Base-by-base conservation (phyloP, 2,329 filamentous ascomycete species). In the Fusarium luffae region DNA sequence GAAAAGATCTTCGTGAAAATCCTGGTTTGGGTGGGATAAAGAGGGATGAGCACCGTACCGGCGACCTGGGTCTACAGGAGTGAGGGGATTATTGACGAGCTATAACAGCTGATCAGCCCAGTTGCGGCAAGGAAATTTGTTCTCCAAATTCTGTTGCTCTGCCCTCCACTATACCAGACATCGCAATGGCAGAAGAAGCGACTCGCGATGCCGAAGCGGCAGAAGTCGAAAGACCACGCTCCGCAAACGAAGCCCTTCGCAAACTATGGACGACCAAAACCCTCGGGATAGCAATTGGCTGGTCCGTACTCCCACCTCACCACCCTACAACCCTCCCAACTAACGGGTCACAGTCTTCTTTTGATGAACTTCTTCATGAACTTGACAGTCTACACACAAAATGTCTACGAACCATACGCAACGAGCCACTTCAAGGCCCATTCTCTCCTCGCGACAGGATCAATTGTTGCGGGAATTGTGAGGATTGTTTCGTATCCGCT, bases 361-460 rank as follows among this genome's bases (percentile, higher is more conserved):
- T 14, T 71, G 4, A 71, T 71, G 68, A 71, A 69, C 50, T 71
- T 71, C 12, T 71, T 71, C 11, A 71, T 71, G 68, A 71, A 71
- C 16, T 4, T 71, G 6, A 66, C 62, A 2, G 69, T 71, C 3
- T 71, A 71, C 11, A 71, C 69, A 0, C 68, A 71, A 0, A 71
- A 71, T 10, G 69, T 71, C 1, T 71, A 71, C 14, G 69, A 71
- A 12, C 68, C 69, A 0, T 71, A 71, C 13, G 69, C 69, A 10
- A 71, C 69, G 0, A 71, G 69, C 7, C 65, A 71, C n/a, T 71
- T 71, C 16, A 44, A 71, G 4, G 65, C 61, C 0, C 69, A 71
- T 16, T 71, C 69, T 2, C 57, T 71, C 2, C 30, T 71, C 0
- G 54, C 68, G 0, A 71, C 69, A 2, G 69, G 68, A 0, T 19